Base-by-base conservation (phyloP, 2,329 filamentous ascomycete species). In the Biscogniauxia sp. region DNA sequence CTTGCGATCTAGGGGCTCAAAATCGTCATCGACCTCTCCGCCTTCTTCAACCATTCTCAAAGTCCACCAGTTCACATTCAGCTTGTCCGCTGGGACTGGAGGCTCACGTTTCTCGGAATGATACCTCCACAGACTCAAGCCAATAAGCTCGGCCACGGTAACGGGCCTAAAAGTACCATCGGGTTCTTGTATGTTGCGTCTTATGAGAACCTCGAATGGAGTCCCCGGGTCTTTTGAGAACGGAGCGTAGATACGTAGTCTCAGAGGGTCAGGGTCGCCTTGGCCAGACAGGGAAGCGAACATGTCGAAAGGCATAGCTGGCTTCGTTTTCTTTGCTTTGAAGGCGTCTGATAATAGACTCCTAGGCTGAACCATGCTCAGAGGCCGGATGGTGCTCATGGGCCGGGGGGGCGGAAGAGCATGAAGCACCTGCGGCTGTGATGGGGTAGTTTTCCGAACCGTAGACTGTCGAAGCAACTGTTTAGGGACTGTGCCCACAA, bases 21-120 rank as follows among this genome's bases (percentile, higher is more conserved):
- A 95, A 70, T 95, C 92, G 65, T 92, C 90, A 67, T 96, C 91
- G 1, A 94, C 88, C 70, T 95, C 91, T 54, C 90, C 92, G 59
- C 91, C 90, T 71, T 95, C 87, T 63, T 95, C 88, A 1, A 93
- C 90, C 87, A 96, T 93, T 50, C 91, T 84, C 59, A 96, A 77
- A 23, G 88, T 91, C 89, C 90, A 95, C 79, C 87, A 87, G 70
- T 94, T 94, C 67, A 93, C 88, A 67, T 91, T 92, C 56, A 87
- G 79, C 70, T 92, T 91, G 55, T 88, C 84, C 1, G 78, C 73
- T 0, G 86, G 78, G 9, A 95, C 78, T 0, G 82, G 72, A 3
- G 91, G 91, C 64, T 92, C 85, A 26, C 87, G 79, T 67, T 90
- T 90, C 71, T 93, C 90, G 68, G 93, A 88, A 54, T 86, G 85